phyloP scores from a whole-genome alignment of 768 basidiomycete genomes.

The Hortiboletus campestris region DNA sequence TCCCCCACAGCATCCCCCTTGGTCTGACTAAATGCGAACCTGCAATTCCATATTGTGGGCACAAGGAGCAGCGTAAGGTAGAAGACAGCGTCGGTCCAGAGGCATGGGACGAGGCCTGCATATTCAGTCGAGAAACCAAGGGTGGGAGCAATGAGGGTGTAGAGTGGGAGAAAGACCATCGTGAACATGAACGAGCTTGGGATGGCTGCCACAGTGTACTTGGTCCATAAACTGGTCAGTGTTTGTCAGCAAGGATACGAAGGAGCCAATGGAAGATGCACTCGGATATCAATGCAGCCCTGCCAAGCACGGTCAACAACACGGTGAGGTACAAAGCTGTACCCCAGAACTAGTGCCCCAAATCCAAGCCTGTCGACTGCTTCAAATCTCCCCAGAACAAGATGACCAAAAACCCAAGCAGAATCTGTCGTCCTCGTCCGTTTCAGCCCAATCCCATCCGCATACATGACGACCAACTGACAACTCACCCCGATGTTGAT shows the following conservation, averaged over 20 bases:
- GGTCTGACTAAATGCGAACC: slow-evolving; percentile 98
- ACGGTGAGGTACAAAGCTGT: slow-evolving; percentile 94
- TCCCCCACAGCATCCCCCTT: slow-evolving; percentile 72
- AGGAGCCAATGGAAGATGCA: slow-evolving; percentile 40
- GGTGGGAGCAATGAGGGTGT: slow-evolving; percentile 80
- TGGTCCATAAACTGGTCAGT: slow-evolving; percentile 94
- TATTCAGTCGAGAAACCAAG: slow-evolving; percentile 92
- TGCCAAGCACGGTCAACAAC: slow-evolving; percentile 91
- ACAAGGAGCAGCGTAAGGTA: slow-evolving; percentile 86
- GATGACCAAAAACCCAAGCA: slow-evolving; percentile 4
- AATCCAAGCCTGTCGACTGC: slow-evolving; percentile 73
- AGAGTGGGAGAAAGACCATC: no score
- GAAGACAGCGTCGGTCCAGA: slow-evolving; percentile 88
- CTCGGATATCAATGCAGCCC: slow-evolving; percentile 97
- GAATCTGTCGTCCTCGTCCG: not conserved
- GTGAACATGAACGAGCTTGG: slow-evolving; percentile 96
- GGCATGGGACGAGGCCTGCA: slow-evolving; percentile 78
- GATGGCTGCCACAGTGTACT: slow-evolving; percentile 97
- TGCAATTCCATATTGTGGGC: slow-evolving; percentile 96
- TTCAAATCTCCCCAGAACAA: slow-evolving; percentile 89
- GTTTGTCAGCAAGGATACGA: not conserved
- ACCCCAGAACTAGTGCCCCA: slow-evolving; percentile 99
- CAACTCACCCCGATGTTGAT: slow-evolving; percentile 99
- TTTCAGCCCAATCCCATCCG: no score
- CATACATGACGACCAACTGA: slow-evolving; percentile 59